phyloP scores from a whole-genome alignment of 2,329 filamentous ascomycete genomes.

The Ascochyta viciae-villosae region DNA sequence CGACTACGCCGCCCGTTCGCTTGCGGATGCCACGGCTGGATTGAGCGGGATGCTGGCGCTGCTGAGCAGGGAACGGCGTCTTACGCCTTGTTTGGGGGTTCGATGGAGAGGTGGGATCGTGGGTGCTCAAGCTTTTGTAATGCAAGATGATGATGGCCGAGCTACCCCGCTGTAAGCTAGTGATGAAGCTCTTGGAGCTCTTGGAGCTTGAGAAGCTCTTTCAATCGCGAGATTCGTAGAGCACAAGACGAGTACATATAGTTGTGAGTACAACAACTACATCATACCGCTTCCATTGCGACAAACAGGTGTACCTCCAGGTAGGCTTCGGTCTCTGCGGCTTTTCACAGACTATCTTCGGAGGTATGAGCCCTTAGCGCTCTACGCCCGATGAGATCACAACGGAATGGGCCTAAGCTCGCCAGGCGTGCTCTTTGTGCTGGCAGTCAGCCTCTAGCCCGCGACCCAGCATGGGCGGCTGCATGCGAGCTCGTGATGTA shows the following conservation, averaged over 20 bases:
- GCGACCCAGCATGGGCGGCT: conserved; percentile 7
- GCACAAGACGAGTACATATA: background rate
- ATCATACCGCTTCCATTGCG: background rate
- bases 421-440: conserved; percentile 31
- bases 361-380: conserved; percentile 6
- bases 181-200: conserved; percentile 10
- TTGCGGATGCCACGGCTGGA: background rate
- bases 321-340: background rate
- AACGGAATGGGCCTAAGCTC: conserved; percentile 18
- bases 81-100: background rate
- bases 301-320: background rate
- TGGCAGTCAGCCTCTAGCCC: conserved; percentile 26
- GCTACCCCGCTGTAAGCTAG: conserved; percentile 25
- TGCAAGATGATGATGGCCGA: conserved; percentile 7
- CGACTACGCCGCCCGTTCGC: background rate
- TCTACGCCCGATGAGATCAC: conserved; percentile 14
- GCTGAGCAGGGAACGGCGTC: background rate
- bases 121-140: background rate
- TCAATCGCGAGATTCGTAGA: background rate
- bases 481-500: conserved; percentile 21
- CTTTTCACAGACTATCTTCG: background rate
- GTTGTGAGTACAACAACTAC: background rate
- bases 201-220: conserved; percentile 2
- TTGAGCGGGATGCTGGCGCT: background rate
- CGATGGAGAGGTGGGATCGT: background rate